A percentile compares a stretch with the other conserved stretches of the same genome.
phyloP scores from a whole-genome alignment of 1,284 basidiomycete species.

The Pisolithus thermaeus region DNA sequence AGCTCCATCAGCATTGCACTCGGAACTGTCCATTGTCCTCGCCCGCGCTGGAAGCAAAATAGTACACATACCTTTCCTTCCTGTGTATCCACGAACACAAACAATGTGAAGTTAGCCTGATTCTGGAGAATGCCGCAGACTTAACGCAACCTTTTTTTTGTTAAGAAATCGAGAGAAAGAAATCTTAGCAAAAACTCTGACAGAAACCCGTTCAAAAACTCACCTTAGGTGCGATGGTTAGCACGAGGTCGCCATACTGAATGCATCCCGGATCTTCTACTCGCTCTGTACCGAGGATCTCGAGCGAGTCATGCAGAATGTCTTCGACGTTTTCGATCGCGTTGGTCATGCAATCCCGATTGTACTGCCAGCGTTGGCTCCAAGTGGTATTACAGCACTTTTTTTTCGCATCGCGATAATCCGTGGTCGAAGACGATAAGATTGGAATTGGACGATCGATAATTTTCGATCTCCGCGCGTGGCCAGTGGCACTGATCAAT shows the following conservation, averaged over 20 bases:
- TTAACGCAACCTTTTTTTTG: background rate
- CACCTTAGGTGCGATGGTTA: slow-evolving; percentile 54
- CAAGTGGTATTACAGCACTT: no score
- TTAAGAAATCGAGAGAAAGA: background rate
- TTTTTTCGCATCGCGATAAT: no score
- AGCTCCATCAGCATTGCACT: slow-evolving; percentile 3
- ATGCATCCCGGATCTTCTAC: slow-evolving; percentile 36
- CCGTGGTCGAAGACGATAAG: no score
- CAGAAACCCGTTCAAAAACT: slow-evolving; percentile 6
- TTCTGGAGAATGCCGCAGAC: background rate
- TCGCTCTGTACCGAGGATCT: slow-evolving; percentile 38
- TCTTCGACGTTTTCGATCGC: slow-evolving; percentile 32
- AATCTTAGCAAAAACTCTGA: no score
- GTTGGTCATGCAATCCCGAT: background rate
- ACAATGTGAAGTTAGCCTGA: no score
- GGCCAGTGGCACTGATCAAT: no score
- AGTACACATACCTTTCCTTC: slow-evolving; percentile 46
- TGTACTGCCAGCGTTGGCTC: no score
- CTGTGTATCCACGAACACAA: slow-evolving; percentile 23
- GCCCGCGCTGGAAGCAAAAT: no score
- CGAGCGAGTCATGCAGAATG: slow-evolving; percentile 44
- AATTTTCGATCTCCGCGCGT: no score
- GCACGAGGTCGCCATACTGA: slow-evolving; percentile 41
- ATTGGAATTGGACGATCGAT: no score
- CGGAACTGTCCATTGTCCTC: background rate